Evolutionary conservation across 768 basidiomycete species (phyloP), one percentile per base, ranked within the genome.

Genomic region (Hygrophorus russula): DNA sequence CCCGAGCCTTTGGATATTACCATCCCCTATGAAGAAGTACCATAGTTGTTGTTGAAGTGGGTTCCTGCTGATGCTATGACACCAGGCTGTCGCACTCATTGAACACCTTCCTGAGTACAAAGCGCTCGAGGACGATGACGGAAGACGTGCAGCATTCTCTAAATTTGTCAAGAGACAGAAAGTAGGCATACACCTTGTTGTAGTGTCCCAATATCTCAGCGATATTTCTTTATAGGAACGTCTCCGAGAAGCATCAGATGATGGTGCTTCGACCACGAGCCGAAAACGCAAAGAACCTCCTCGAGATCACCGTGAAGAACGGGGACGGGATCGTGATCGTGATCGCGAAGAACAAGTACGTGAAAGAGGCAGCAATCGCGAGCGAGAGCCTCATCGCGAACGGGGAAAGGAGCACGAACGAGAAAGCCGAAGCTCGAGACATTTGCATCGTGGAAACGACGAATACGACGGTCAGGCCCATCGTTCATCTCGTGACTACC

Each of bases 101-200:
- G 72, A 89, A 59, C 69, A 90, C 39, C 70, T 97, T 32, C 72
- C 81, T 0, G 93, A 98, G 59, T 99, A 74, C 62, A 82, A 80
- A 52, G 90, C 82, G 13, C 61, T 98, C 12, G 83, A 90, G 36
- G 88, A 90, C 38, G 91, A 92, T n/a, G 87, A 91, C 47, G 73
- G 76, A 13, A 67, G 90, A 35, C 77, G 78, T 24, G 70, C 74
- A 4, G 92, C 93, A 1, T 98, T 90, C 59, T 63, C 74, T 13
- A 98, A 93, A 63, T 94, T 80, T 57, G 70, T 93, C 41, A 88
- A 85, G 59, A 67, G 94, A 46, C 91, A 96, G 57, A 96, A 91
- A 74, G 90, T 86, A 39, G 27, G 60, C 46, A 44, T 31, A 19
- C 27, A 58, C 19, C 15, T 28, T 12, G 4, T 15, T 14, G 36